Evolutionary conservation across 2,329 filamentous ascomycete species (phyloP).

Genomic region (Diaporthe vexans): DNA sequence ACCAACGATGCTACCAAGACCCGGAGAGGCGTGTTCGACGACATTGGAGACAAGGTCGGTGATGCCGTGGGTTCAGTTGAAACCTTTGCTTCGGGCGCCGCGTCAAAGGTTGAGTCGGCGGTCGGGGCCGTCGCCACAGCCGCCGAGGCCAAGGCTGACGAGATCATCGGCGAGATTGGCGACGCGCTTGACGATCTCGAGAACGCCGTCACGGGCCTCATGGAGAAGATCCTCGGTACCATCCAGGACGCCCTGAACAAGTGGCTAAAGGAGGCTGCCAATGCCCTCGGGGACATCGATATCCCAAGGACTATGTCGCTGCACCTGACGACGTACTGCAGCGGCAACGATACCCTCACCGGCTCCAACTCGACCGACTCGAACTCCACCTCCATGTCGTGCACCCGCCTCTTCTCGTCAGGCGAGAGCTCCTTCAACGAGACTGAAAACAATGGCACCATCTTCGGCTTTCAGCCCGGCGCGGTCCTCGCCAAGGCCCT

Average conservation of each 20-base stretch:
- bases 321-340: conserved; percentile 41
- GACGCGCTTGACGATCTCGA: conserved; percentile 39
- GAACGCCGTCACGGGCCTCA: conserved; percentile 37
- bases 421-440: conserved; percentile 33
- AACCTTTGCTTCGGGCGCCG: conserved; percentile 24
- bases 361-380: conserved; percentile 23
- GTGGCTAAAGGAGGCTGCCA: conserved; percentile 39
- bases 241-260: conserved; percentile 40
- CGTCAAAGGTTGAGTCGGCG: conserved; percentile 26
- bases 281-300: conserved; percentile 37
- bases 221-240: conserved; percentile 39
- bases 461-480: conserved; percentile 41
- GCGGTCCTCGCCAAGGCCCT: conserved; percentile 37
- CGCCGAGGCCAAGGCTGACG: conserved; percentile 38
- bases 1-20: conserved; percentile 37
- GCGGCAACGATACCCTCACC: conserved; percentile 10
- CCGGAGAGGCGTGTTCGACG: conserved; percentile 19
- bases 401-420: conserved; percentile 34
- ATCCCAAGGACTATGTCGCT: conserved; percentile 37
- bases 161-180: conserved; percentile 40
- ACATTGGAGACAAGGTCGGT: conserved; percentile 6
- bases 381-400: conserved; percentile 20
- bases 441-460: conserved; percentile 39
- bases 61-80: conserved; percentile 29
- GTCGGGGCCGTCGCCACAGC: conserved; percentile 29